Percentiles rank a stretch among this genome's conserved stretches.
These are phyloP conservation scores for Phanerochaete carnosa DNA, from an alignment of 768 basidiomycete genomes.

Conservation along the genomic window DNA sequence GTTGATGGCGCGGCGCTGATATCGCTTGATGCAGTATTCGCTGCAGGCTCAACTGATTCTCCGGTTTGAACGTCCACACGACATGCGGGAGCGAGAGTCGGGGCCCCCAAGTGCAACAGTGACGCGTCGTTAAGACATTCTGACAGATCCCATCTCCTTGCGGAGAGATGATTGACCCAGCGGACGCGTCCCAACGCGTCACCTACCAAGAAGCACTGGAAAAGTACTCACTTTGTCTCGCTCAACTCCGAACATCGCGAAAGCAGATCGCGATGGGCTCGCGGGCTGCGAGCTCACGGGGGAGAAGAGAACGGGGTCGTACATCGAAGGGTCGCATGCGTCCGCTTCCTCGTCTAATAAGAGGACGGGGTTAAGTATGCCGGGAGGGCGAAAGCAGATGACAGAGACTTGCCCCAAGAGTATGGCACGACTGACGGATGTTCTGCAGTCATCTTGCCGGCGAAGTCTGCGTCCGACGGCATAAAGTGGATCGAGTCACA, in stretches of 20 bases:
- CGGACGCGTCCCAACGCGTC: neutral
- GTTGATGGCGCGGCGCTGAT: neutral
- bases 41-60: neutral
- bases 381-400: neutral
- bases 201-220: neutral
- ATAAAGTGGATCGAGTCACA: neutral
- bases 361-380: neutral
- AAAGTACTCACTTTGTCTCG: conserved; percentile 13
- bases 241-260: neutral
- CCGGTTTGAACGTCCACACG: too few species aligned
- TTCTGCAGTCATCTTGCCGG: neutral
- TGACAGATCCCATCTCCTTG: neutral
- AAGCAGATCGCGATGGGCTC: neutral
- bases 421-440: neutral
- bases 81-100: neutral
- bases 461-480: neutral
- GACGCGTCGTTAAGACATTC: conserved; percentile 2
- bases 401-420: neutral
- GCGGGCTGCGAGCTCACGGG: conserved; percentile 2
- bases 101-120: neutral
- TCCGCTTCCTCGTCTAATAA: conserved; percentile 11
- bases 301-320: conserved; percentile 13
- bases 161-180: neutral
- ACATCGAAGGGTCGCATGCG: conserved; percentile 12
- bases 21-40: neutral